Conservation (phyloP, 2,329 filamentous ascomycete species). For the Xylariomycetidae sp. region DNA sequence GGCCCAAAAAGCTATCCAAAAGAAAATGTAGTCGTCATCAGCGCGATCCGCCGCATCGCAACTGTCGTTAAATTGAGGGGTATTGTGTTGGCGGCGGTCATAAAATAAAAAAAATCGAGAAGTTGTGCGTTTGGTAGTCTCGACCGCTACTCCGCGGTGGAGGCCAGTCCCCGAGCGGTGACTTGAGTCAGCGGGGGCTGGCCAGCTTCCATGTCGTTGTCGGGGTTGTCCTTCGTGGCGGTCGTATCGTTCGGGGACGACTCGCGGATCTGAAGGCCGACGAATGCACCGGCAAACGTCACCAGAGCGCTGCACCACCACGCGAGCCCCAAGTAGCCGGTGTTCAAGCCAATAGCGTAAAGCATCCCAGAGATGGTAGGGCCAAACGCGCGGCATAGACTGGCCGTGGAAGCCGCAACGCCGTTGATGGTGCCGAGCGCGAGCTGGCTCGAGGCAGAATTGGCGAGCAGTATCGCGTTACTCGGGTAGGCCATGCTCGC, state of each 20-base stretch:
- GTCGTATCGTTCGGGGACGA: slow-evolving; percentile 56
- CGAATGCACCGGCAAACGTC: slow-evolving; percentile 65
- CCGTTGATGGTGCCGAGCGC: slow-evolving; percentile 91
- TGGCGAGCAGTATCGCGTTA: slow-evolving; percentile 82
- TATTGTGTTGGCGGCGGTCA: no score
- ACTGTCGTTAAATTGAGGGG: no score
- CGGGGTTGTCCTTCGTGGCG: slow-evolving; percentile 34
- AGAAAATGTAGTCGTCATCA: neutral
- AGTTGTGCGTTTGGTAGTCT: neutral
- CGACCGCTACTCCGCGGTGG: slow-evolving; percentile 4
- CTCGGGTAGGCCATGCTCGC: slow-evolving; percentile 87
- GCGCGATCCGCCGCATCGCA: neutral
- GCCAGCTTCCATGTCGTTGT: slow-evolving; percentile 26
- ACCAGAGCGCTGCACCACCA: slow-evolving; percentile 89
- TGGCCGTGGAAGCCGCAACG: slow-evolving; percentile 84
- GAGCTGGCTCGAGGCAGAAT: slow-evolving; percentile 76
- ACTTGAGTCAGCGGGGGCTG: slow-evolving; percentile 8
- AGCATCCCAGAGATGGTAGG: slow-evolving; percentile 82
- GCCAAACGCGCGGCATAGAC: slow-evolving; percentile 79
- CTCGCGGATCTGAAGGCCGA: slow-evolving; percentile 74
- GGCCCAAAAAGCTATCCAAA: neutral
- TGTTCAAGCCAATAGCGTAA: slow-evolving; percentile 71
- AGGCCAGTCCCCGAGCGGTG: slow-evolving; percentile 4
- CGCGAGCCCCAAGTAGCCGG: slow-evolving; percentile 78
- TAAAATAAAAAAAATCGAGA: no score